Percentiles rank a stretch among this genome's conserved stretches.
Evolutionary conservation across 805 yeast genomes (phyloP).

Genomic region (Ogataea pignaliae): DNA sequence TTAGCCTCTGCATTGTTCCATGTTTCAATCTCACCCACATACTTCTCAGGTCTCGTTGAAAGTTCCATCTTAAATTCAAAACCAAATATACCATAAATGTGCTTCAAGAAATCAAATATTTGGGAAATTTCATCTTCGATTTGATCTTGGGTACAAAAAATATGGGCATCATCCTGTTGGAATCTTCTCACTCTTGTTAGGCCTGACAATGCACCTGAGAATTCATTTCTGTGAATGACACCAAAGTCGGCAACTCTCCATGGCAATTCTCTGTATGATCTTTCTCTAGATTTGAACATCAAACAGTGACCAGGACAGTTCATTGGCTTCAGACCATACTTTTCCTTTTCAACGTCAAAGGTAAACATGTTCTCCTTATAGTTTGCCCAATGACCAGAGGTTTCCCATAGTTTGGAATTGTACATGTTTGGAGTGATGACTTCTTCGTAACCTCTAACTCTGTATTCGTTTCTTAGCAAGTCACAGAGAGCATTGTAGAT

Average conservation of each 20-base stretch:
- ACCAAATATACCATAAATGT: conserved; percentile 86
- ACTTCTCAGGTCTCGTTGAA: conserved; percentile 96
- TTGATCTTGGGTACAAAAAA: conserved; percentile 91
- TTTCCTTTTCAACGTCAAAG: conserved; percentile 94
- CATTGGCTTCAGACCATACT: conserved; percentile 92
- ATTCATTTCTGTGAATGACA: conserved; percentile 95
- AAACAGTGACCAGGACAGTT: conserved; percentile 92
- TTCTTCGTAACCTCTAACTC: conserved; percentile 93
- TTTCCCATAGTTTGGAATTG: conserved; percentile 96
- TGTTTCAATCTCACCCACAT: conserved; percentile 87
- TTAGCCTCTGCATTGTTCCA: conserved; percentile 91
- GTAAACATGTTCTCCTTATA: conserved; percentile 95
- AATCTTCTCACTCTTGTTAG: conserved; percentile 97
- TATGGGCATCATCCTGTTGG: conserved; percentile 99
- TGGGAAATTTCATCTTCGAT: conserved; percentile 80
- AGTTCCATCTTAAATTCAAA: conserved; percentile 95
- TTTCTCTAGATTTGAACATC: conserved; percentile 85
- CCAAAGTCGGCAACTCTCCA: conserved; percentile 99
- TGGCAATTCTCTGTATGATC: conserved; percentile 95
- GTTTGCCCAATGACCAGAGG: conserved; percentile 87
- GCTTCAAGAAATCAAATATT: conserved; percentile 80
- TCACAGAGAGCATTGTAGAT: conserved; percentile 86
- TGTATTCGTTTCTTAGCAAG: conserved; percentile 77
- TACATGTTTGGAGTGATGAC: conserved; percentile 99
- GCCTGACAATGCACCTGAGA: conserved; percentile 90